phyloP scores from a whole-genome alignment of 2,329 filamentous ascomycete genomes.

The Arthrobotrys conoides region DNA sequence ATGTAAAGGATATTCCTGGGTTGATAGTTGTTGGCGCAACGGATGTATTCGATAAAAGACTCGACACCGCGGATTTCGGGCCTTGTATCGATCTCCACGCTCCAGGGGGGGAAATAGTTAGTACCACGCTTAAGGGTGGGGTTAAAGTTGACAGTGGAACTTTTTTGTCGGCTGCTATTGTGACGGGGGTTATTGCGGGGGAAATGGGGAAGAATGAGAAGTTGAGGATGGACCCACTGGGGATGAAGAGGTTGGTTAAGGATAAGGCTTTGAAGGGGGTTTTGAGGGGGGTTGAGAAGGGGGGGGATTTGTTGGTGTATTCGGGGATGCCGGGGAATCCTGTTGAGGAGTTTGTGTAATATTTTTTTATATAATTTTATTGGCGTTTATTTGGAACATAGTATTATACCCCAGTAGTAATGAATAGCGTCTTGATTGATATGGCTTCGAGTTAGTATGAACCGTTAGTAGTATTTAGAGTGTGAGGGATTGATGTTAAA shows the following conservation, averaged over 20 bases:
- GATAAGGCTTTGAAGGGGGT: slow-evolving; percentile 40
- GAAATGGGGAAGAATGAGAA: slow-evolving; percentile 54
- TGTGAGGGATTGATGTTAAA: background rate
- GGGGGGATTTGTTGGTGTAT: slow-evolving; percentile 50
- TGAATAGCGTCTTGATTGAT: background rate
- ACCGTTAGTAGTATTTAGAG: too few relatives aligned
- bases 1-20: slow-evolving; percentile 66
- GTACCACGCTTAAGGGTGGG: slow-evolving; percentile 53
- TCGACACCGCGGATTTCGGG: slow-evolving; percentile 69
- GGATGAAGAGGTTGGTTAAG: slow-evolving; percentile 62
- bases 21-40: slow-evolving; percentile 69
- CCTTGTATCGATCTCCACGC: slow-evolving; percentile 73
- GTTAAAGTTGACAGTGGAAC: slow-evolving; percentile 73
- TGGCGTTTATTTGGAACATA: background rate
- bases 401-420: background rate
- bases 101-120: slow-evolving; percentile 67
- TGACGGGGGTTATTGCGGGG: slow-evolving; percentile 63
- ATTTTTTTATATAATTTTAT: background rate
- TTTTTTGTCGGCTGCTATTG: slow-evolving; percentile 75
- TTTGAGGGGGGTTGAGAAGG: slow-evolving; percentile 50
- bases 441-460: too few relatives aligned
- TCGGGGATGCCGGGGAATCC: slow-evolving; percentile 39
- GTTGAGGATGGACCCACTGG: slow-evolving; percentile 58
- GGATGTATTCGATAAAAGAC: slow-evolving; percentile 65
- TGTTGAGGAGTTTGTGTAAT: slow-evolving; percentile 26